Evolutionary conservation across 2,329 filamentous ascomycete species (phyloP).

Genomic region (Colletotrichum shisoi): DNA sequence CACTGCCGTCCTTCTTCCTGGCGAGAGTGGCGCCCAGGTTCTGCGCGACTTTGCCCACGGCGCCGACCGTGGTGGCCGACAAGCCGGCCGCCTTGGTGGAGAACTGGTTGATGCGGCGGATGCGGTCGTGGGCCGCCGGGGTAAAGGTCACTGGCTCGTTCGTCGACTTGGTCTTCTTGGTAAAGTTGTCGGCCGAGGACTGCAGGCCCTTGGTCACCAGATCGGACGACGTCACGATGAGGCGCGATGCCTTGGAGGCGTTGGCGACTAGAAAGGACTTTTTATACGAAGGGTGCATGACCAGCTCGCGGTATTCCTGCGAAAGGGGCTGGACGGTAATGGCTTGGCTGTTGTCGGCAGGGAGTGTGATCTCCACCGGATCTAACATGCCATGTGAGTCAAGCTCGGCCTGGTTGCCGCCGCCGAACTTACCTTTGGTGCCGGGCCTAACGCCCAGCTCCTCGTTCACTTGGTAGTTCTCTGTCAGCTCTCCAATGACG

Average conservation of each 20-base stretch:
- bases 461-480: conserved; percentile 82
- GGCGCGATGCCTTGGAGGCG: conserved; percentile 84
- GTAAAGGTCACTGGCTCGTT: conserved; percentile 87
- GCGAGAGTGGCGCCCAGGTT: conserved; percentile 82
- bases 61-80: conserved; percentile 85
- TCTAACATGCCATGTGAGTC: conserved; percentile 56
- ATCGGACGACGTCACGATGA: conserved; percentile 88
- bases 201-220: conserved; percentile 81
- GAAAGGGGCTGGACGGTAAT: conserved; percentile 72
- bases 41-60: conserved; percentile 84
- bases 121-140: conserved; percentile 81
- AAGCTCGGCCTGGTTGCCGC: conserved; percentile 43
- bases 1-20: conserved; percentile 59
- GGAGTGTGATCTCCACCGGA: conserved; percentile 80
- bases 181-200: conserved; percentile 79
- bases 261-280: conserved; percentile 86
- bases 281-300: conserved; percentile 89
- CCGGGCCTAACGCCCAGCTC: conserved; percentile 78
- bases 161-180: conserved; percentile 78
- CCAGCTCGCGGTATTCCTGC: conserved; percentile 76
- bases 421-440: conserved; percentile 91
- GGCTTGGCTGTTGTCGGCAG: conserved; percentile 69
- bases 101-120: conserved; percentile 89
- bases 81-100: conserved; percentile 80
- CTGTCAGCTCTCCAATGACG: conserved; percentile 88